Evolutionary conservation across 306 rosid species (phyloP), one percentile per base, ranked within the genome.

Genomic region (Cajanus cajan): DNA sequence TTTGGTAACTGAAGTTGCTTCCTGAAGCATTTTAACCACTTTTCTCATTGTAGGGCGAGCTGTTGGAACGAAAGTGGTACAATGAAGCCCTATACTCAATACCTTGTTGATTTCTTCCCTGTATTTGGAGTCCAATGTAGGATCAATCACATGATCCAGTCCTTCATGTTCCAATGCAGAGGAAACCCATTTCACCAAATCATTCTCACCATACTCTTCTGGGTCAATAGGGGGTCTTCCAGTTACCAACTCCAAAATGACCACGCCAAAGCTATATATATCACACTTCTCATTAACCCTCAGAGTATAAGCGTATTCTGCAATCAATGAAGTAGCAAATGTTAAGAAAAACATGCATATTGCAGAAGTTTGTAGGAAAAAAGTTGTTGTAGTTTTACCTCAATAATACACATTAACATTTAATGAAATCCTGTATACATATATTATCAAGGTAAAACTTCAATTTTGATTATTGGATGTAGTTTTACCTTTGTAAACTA

Each of bases 211-310:
- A 14, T 80, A 87, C 55, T 87, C 93, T 18, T 87, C 93, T 18
- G 89, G 71, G 88, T 80, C 89, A 71, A 81, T 81, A 5, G 96
- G 87, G 8, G 82, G 86, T 74, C 79, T 87, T 16, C 93, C 96
- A 0, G 96, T 91, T 52, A 89, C 86, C 82, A 91, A 66, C 77
- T 91, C 96, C 82, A 91, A 76, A 71, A 91, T 83, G 8, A 91
- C 93, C 79, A 91, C 90, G 0, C 96, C 96, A 41, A 86, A 89
- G 80, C 96, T 91, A 57, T 91, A 91, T 39, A 89, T 91, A 57
- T 91, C 96, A 33, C 96, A 84, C 88, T 91, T 91, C 66, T 91
- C 93, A 1, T 82, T 89, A 78, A 91, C 96, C 19, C 90, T 75
- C 19, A 89, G 89, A 4, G 93, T 91, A 54, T 91, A 91, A 0